Percentiles rank a stretch among this genome's conserved stretches.
These are phyloP conservation scores for Xerocomus brunneocitrinus DNA, from an alignment of 768 basidiomycete genomes.

Conservation along the genomic window DNA sequence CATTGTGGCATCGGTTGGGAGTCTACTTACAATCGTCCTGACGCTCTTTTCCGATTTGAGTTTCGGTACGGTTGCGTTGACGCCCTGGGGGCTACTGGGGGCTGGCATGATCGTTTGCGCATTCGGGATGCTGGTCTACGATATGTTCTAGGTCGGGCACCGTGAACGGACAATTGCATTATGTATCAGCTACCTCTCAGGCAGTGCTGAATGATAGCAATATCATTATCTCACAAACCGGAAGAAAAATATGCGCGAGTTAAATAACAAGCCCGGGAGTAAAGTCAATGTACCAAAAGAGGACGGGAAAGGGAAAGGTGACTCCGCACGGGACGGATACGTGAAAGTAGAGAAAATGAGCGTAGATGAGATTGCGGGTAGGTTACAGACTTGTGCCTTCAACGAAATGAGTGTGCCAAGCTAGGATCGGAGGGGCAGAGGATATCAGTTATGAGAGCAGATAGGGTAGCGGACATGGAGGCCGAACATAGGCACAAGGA, in stretches of 20 bases:
- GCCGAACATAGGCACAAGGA: conserved; percentile 17
- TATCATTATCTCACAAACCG: conserved; percentile 41
- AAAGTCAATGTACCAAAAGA: conserved; percentile 17
- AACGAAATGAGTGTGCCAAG: conserved; percentile 24
- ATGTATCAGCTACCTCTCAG: background rate
- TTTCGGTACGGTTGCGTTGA: conserved; percentile 64
- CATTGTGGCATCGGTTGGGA: conserved; percentile 82
- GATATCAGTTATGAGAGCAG: conserved; percentile 30
- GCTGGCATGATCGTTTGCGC: conserved; percentile 76
- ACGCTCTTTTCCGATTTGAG: conserved; percentile 76
- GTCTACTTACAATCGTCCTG: conserved; percentile 90
- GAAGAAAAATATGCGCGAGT: conserved; percentile 32
- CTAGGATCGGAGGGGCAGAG: conserved; percentile 16
- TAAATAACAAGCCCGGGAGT: conserved; percentile 30
- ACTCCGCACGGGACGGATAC: conserved; percentile 11
- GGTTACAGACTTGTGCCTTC: conserved; percentile 32
- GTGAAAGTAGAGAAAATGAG: conserved; percentile 27
- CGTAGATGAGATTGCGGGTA: conserved; percentile 29
- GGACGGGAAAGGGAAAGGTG: conserved; percentile 2
- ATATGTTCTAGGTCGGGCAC: conserved; percentile 44
- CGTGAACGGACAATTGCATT: background rate
- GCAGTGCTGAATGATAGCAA: conserved; percentile 23
- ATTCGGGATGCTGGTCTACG: conserved; percentile 75
- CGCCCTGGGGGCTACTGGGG: conserved; percentile 69
- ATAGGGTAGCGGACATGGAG: conserved; percentile 26